Evolutionary conservation across 495 filamentous ascomycete genomes (phyloP).

Genomic region (Neurospora sp.): DNA sequence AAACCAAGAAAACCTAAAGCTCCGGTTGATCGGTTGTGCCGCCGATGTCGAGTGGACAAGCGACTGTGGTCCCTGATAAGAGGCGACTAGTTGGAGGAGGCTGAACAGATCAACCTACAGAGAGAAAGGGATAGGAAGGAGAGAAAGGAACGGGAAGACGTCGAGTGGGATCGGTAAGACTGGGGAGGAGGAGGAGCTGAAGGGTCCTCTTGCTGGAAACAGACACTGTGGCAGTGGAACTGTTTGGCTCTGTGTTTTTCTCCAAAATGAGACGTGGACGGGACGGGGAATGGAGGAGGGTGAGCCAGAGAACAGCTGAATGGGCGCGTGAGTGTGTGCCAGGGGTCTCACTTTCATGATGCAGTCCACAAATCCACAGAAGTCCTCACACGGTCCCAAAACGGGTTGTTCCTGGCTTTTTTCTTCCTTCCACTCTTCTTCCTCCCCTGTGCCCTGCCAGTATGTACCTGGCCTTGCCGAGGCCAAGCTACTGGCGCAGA

Average conservation of each 20-base stretch:
- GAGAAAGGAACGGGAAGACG: background rate
- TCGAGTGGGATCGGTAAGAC: background rate
- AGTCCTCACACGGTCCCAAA: background rate
- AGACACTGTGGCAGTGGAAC: background rate
- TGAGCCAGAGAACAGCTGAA: background rate
- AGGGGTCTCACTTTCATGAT: background rate
- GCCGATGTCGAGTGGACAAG: background rate
- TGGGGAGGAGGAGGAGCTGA: background rate
- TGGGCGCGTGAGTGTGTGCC: background rate
- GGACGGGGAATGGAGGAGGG: background rate
- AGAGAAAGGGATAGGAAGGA: background rate
- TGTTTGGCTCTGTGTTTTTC: background rate
- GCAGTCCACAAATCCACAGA: background rate
- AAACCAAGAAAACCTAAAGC: background rate
- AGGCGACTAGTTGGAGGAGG: background rate
- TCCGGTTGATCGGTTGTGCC: background rate
- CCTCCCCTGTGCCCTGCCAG: background rate
- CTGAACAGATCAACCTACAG: too few species aligned
- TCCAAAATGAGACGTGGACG: background rate
- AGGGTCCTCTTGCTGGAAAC: background rate
- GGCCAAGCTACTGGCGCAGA: background rate
- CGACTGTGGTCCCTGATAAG: background rate
- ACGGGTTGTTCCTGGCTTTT: background rate
- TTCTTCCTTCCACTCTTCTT: background rate
- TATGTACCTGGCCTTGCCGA: background rate